A percentile compares a stretch with the other conserved stretches of the same genome.
Evolutionary conservation across 2,329 filamentous ascomycete species (phyloP).

Genomic region (Calonectria honghensis): DNA sequence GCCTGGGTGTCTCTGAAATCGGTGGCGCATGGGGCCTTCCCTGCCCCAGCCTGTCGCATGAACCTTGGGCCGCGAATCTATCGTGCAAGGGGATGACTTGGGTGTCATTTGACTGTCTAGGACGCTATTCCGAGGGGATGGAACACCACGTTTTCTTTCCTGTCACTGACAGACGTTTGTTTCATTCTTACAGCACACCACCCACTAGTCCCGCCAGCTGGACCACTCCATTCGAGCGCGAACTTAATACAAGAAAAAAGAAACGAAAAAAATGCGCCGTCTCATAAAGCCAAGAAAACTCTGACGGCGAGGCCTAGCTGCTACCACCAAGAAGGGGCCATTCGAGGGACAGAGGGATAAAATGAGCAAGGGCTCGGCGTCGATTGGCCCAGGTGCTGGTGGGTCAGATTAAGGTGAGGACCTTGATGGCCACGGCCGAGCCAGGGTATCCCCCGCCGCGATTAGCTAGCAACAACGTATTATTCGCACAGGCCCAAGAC

Average conservation of each 20-base stretch:
- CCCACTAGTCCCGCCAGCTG: background rate
- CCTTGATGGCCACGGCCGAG: slow-evolving; percentile 53
- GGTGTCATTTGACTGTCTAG: slow-evolving; percentile 14
- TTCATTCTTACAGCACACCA: background rate
- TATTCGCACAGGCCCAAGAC: background rate
- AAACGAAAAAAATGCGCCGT: background rate
- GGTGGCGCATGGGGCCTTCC: slow-evolving; percentile 37
- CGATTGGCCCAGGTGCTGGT: slow-evolving; percentile 39
- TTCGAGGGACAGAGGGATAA: slow-evolving; percentile 35
- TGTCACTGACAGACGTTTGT: background rate
- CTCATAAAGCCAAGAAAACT: background rate
- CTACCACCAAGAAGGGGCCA: slow-evolving; percentile 1
- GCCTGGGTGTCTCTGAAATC: background rate
- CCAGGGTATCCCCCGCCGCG: slow-evolving; percentile 28
- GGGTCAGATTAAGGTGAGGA: slow-evolving; percentile 56
- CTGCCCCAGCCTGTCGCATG: slow-evolving; percentile 33
- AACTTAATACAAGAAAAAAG: background rate
- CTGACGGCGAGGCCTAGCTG: background rate
- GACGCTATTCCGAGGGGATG: slow-evolving; percentile 24
- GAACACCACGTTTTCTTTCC: slow-evolving; percentile 27
- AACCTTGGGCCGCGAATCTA: slow-evolving; percentile 40
- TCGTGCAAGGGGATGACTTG: slow-evolving; percentile 24
- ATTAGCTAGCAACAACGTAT: slow-evolving; percentile 2
- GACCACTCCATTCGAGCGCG: too few species aligned
- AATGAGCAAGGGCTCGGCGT: slow-evolving; percentile 22